Evolutionary conservation across 345 rosid species (phyloP).

Genomic region (Rhodamnia argentea): DNA sequence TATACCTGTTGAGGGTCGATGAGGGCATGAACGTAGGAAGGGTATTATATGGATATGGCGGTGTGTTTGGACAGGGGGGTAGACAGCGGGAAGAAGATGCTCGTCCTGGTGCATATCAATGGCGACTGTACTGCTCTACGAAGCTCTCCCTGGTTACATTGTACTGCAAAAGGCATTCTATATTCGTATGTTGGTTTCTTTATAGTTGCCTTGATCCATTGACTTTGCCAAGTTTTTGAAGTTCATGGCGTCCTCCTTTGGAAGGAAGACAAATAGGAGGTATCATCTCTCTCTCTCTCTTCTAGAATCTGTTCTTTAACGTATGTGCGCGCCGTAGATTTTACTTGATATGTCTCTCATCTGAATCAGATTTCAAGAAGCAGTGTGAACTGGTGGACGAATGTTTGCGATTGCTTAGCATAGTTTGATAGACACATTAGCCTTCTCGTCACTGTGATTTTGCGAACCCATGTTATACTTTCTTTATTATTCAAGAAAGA

Average conservation of each 20-base stretch:
- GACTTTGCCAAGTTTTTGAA: neutral
- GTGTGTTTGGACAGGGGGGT: neutral
- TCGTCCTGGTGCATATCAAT: neutral
- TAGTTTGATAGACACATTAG: neutral
- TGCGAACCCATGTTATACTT: neutral
- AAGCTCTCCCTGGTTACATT: neutral
- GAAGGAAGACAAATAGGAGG: neutral
- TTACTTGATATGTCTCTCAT: neutral
- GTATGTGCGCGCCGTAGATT: neutral
- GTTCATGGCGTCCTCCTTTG: neutral
- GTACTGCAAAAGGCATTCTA: neutral
- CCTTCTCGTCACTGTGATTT: neutral
- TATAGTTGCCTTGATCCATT: neutral
- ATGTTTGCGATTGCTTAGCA: neutral
- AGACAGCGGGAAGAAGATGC: neutral
- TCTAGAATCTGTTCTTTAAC: neutral
- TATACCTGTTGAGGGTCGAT: neutral
- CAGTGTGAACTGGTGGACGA: neutral
- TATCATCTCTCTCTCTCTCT: neutral
- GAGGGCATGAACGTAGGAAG: neutral
- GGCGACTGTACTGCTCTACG: neutral
- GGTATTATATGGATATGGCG: neutral
- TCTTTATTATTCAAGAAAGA: neutral
- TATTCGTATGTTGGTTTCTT: neutral
- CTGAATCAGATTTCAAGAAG: neutral